These are phyloP conservation scores for Sporothrix mexicana DNA, from an alignment of 2,329 filamentous ascomycete species.

Conservation along the genomic window DNA sequence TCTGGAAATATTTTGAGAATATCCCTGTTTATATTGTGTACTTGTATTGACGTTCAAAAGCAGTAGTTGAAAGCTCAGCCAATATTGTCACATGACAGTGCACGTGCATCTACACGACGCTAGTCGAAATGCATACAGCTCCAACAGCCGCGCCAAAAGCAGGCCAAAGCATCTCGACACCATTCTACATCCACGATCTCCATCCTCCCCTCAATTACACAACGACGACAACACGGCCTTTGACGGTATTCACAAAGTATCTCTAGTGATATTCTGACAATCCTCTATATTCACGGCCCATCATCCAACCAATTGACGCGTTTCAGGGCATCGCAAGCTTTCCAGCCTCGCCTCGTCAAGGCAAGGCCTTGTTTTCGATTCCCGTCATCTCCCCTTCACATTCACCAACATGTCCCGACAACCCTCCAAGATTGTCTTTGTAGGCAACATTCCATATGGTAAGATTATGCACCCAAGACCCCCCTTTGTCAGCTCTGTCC, in stretches of 20 bases:
- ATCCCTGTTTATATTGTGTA: too few relatives aligned
- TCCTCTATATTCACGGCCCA: not conserved
- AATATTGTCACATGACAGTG: not conserved
- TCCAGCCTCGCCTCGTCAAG: not conserved
- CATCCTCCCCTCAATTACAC: not conserved
- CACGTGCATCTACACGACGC: conserved; percentile 1
- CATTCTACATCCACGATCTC: not conserved
- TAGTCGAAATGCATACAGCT: conserved; percentile 25
- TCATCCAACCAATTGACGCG: not conserved
- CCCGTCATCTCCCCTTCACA: not conserved
- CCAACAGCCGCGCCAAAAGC: conserved; percentile 16
- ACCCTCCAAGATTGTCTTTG: conserved; percentile 79
- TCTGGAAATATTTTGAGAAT: too few relatives aligned
- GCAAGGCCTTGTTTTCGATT: not conserved
- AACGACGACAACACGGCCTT: not conserved
- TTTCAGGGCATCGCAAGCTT: not conserved
- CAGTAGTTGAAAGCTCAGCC: not conserved
- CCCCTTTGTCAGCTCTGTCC: not conserved
- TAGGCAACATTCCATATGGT: conserved; percentile 87
- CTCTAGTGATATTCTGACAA: not conserved
- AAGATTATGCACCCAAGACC: conserved; percentile 30
- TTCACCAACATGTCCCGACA: conserved; percentile 69
- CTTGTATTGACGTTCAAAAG: too few relatives aligned
- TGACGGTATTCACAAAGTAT: too few relatives aligned
- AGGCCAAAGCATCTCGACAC: not conserved